Evolutionary conservation across 306 rosid genomes (phyloP).

Genomic region (Gastrolobium bilobum): DNA sequence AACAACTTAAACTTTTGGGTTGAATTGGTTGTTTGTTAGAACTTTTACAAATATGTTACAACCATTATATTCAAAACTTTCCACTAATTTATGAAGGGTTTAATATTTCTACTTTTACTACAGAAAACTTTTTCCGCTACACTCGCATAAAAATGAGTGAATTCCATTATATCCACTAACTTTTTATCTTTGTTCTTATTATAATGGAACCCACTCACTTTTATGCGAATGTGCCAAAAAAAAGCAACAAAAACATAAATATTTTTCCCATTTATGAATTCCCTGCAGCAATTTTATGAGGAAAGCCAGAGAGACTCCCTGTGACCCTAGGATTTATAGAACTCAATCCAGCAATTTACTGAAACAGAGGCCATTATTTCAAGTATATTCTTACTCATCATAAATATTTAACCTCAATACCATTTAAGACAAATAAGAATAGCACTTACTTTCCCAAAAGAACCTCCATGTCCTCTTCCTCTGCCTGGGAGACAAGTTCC

Average conservation of each 20-base stretch:
- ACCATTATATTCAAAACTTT: constrained; percentile 16
- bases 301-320: background rate
- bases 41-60: constrained; percentile 31
- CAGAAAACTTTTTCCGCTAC: no score
- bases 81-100: constrained; percentile 30
- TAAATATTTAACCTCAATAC: constrained; percentile 34
- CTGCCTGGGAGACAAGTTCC: constrained; percentile 98
- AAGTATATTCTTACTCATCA: constrained; percentile 28
- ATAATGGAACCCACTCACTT: no score
- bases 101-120: no score
- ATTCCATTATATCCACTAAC: no score
- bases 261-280: no score
- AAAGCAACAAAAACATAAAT: no score
- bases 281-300: background rate
- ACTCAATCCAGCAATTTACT: constrained; percentile 28
- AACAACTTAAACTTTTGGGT: no score
- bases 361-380: constrained; percentile 31
- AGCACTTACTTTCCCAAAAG: constrained; percentile 94
- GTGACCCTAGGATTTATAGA: constrained; percentile 14
- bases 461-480: constrained; percentile 99
- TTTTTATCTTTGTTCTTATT: no score
- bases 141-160: no score
- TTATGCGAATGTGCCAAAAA: no score
- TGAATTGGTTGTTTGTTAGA: background rate
- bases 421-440: constrained; percentile 44